A percentile compares a stretch with the other conserved stretches of the same genome.
These are phyloP conservation scores for Phytophthora vignae DNA, from an alignment of 352 stramenopile species.

Conservation along the genomic window DNA sequence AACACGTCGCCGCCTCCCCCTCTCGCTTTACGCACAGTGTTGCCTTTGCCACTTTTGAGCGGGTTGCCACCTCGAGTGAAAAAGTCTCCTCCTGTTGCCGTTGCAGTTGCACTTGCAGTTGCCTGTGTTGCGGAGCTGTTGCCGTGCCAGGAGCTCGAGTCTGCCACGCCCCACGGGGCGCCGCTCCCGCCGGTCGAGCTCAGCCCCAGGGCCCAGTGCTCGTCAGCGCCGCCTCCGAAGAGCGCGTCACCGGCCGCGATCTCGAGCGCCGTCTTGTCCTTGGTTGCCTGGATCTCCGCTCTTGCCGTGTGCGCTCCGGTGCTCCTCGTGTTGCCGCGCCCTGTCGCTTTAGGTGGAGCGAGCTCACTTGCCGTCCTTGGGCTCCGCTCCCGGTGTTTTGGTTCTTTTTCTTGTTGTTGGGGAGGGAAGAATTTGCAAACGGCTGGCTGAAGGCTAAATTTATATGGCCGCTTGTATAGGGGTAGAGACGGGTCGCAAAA, in stretches of 20 bases:
- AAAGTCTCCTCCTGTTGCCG: constrained; percentile 13
- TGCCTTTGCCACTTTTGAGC: constrained; percentile 22
- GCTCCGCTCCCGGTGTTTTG: constrained; percentile 12
- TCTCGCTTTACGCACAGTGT: constrained; percentile 25
- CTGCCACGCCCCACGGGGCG: constrained; percentile 19
- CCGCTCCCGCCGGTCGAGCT: constrained; percentile 26
- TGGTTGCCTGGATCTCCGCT: constrained; percentile 5
- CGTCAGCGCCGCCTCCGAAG: constrained; percentile 46
- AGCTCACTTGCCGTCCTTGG: background rate
- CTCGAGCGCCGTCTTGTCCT: constrained; percentile 51
- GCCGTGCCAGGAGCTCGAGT: constrained; percentile 20
- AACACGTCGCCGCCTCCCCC: constrained; percentile 3
- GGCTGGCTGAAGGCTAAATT: constrained; percentile 17
- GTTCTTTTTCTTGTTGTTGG: constrained; percentile 15
- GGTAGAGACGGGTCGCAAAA: constrained; percentile 15
- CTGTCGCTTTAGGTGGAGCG: constrained; percentile 24
- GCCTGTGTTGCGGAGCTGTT: constrained; percentile 5
- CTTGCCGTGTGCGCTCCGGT: constrained; percentile 8
- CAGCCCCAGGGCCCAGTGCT: constrained; percentile 36
- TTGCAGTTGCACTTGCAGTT: background rate
- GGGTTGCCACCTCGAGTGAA: constrained; percentile 21
- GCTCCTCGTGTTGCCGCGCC: constrained; percentile 24
- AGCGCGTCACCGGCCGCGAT: constrained; percentile 52
- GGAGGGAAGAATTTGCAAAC: constrained; percentile 24
- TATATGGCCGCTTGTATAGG: constrained; percentile 24